Evolutionary conservation across 257 asterid genomes (phyloP).

Genomic region (Solanum neorickii): DNA sequence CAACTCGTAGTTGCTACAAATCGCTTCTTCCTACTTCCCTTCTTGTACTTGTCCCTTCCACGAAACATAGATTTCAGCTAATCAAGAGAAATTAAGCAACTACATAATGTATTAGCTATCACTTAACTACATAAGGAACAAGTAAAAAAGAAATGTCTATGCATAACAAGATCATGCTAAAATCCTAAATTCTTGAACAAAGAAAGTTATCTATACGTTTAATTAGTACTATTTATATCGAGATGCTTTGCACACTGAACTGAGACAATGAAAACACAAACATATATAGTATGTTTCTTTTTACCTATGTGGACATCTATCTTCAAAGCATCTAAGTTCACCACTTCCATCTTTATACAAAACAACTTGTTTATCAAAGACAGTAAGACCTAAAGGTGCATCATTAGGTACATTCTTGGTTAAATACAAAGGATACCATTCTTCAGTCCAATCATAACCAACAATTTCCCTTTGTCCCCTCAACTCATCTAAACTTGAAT

Average conservation of each 20-base stretch:
- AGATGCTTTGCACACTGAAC: neutral
- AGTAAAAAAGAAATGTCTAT: neutral
- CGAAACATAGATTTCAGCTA: neutral
- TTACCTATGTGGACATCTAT: slow-evolving; percentile 90
- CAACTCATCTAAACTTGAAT: slow-evolving; percentile 29
- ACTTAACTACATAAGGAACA: neutral
- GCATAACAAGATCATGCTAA: neutral
- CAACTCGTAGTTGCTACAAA: neutral
- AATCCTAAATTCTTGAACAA: neutral
- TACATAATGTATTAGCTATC: neutral
- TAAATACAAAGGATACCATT: slow-evolving; percentile 89
- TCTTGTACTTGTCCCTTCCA: neutral
- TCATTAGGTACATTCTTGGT: slow-evolving; percentile 80
- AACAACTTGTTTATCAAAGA: slow-evolving; percentile 77
- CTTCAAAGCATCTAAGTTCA: slow-evolving; percentile 58
- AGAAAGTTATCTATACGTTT: neutral
- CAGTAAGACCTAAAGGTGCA: slow-evolving; percentile 88
- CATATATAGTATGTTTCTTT: neutral
- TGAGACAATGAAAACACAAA: neutral
- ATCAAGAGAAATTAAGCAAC: neutral
- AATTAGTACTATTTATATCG: neutral
- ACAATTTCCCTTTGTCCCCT: slow-evolving; percentile 23
- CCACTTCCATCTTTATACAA: slow-evolving; percentile 68
- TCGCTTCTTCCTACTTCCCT: neutral
- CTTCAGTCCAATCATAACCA: slow-evolving; percentile 74